Percentiles rank a stretch among this genome's conserved stretches.
These are phyloP conservation scores for Paramecium caudatum DNA, from an alignment of 73 alveolate genomes.

Conservation along the genomic window DNA sequence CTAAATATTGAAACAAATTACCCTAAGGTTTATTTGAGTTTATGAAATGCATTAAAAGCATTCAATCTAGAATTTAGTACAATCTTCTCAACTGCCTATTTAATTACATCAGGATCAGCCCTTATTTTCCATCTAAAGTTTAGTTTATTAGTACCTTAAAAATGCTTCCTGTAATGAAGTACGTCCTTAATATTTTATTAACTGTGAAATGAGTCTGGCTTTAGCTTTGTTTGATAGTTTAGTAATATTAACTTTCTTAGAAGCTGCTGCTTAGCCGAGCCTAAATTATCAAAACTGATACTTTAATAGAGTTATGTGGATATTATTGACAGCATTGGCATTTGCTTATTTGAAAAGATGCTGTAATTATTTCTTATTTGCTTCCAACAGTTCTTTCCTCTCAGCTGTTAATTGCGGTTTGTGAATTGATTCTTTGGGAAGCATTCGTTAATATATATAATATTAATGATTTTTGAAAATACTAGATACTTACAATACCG, in stretches of 20 bases:
- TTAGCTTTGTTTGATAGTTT: neutral
- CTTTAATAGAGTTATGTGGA: too few species aligned
- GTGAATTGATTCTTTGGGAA: too few species aligned
- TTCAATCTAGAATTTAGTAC: conserved; percentile 32
- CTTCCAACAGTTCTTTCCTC: too few species aligned
- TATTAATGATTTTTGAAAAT: too few species aligned
- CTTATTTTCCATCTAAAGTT: conserved; percentile 55
- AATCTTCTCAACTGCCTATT: conserved; percentile 48
- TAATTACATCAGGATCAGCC: conserved; percentile 7
- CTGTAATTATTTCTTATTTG: too few species aligned
- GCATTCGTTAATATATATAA: conserved; percentile 16
- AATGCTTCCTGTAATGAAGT: conserved; percentile 24
- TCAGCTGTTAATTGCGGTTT: too few species aligned
- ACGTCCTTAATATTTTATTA: neutral
- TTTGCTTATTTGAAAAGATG: too few species aligned
- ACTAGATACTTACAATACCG: too few species aligned
- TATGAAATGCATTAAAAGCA: conserved; percentile 38
- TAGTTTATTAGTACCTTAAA: neutral
- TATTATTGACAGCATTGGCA: too few species aligned
- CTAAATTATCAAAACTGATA: too few species aligned
- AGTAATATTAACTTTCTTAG: too few species aligned
- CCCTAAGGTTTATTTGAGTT: conserved; percentile 13
- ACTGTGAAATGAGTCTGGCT: neutral
- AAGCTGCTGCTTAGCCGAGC: too few species aligned
- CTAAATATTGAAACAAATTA: neutral